Percentiles rank a stretch among this genome's conserved stretches.
Evolutionary conservation across 257 asterid species (phyloP).

Genomic region (Ligustrum vulgare): DNA sequence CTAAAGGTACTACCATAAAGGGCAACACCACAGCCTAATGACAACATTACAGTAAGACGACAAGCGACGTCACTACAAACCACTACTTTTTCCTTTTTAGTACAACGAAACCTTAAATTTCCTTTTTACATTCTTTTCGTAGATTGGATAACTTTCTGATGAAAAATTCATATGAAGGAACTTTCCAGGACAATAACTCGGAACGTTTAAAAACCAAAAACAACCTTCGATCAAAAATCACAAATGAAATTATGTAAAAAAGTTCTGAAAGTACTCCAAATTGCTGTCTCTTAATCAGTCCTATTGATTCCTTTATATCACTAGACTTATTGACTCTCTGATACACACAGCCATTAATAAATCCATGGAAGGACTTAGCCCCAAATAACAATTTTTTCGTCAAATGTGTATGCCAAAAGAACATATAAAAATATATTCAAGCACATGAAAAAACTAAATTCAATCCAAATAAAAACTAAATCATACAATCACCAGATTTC

Average conservation of each 20-base stretch:
- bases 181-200: background rate
- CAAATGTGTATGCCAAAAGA: background rate
- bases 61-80: slow-evolving; percentile 19
- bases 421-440: background rate
- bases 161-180: background rate
- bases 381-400: background rate
- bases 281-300: background rate
- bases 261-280: slow-evolving; percentile 2
- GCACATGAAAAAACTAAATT: slow-evolving; percentile 1
- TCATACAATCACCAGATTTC: slow-evolving; percentile 32
- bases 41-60: slow-evolving; percentile 21
- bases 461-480: background rate
- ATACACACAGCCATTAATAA: background rate
- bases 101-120: slow-evolving; percentile 8
- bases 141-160: background rate
- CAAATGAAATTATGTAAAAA: background rate
- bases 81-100: slow-evolving; percentile 12
- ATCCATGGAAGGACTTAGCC: background rate
- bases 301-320: background rate
- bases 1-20: slow-evolving; percentile 9
- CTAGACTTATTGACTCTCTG: background rate
- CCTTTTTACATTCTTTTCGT: background rate
- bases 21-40: slow-evolving; percentile 15
- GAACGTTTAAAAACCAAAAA: background rate
- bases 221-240: background rate